Percentiles rank a stretch among this genome's conserved stretches.
Evolutionary conservation across 768 basidiomycete species (phyloP).

Genomic region (Phallus indusiatus): DNA sequence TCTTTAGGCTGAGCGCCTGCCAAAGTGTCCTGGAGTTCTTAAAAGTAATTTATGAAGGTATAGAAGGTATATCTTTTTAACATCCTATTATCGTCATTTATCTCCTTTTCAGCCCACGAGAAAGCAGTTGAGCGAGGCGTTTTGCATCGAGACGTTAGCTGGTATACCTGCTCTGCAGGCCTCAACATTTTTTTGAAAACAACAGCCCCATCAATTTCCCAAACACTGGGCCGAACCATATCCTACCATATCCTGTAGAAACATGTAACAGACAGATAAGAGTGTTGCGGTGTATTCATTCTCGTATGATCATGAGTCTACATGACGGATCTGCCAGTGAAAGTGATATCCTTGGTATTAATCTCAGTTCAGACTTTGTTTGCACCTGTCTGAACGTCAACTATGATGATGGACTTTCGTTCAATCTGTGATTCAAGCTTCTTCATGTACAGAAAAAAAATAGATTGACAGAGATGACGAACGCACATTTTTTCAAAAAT

Average conservation of each 20-base stretch:
- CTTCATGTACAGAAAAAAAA: too few relatives aligned
- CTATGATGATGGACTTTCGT: too few relatives aligned
- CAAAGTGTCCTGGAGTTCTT: background rate
- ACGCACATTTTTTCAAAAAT: too few relatives aligned
- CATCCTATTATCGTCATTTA: background rate
- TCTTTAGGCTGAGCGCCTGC: background rate
- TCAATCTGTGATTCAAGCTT: too few relatives aligned
- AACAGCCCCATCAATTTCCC: background rate
- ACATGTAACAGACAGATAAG: background rate
- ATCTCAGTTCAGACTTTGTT: too few relatives aligned
- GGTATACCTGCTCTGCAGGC: background rate
- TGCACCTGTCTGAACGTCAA: too few relatives aligned
- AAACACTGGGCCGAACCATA: background rate
- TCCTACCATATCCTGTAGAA: background rate
- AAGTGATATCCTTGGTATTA: too few relatives aligned
- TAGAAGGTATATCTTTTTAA: background rate
- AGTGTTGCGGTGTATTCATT: background rate
- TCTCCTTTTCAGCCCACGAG: background rate
- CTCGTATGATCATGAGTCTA: too few relatives aligned
- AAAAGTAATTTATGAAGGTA: background rate
- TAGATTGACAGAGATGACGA: too few relatives aligned
- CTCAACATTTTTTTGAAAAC: background rate
- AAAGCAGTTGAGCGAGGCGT: background rate
- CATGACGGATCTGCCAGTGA: too few relatives aligned
- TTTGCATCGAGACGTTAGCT: background rate